Percentiles rank a stretch among this genome's conserved stretches.
Conservation (phyloP, 1,284 basidiomycete species). For the Melampsora occidentalis region DNA sequence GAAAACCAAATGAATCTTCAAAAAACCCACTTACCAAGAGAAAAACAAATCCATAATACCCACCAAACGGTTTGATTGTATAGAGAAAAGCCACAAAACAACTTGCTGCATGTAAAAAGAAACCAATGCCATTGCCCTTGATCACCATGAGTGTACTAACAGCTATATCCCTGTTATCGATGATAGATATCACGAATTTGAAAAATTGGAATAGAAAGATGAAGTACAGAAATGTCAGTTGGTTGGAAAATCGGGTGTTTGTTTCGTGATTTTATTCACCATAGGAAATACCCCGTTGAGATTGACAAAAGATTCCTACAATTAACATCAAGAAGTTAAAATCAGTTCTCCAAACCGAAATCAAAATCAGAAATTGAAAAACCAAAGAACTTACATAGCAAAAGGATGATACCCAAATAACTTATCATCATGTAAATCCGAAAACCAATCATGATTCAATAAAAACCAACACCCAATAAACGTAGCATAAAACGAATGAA, state of each 20-base stretch:
- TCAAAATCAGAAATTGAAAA: conserved; percentile 3
- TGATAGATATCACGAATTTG: neutral
- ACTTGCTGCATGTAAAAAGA: conserved; percentile 35
- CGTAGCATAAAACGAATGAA: conserved; percentile 41
- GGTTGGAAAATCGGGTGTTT: neutral
- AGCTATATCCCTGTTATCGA: conserved; percentile 22
- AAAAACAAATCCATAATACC: conserved; percentile 42
- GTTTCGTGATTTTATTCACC: neutral
- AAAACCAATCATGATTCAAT: conserved; percentile 8
- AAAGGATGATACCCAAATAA: conserved; percentile 37
- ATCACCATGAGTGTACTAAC: conserved; percentile 30
- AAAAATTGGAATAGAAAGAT: too few relatives aligned
- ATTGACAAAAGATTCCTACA: conserved; percentile 36
- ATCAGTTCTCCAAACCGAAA: neutral
- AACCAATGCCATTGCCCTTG: conserved; percentile 26
- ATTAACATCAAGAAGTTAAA: neutral
- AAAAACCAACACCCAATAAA: conserved; percentile 25
- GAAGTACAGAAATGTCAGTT: neutral
- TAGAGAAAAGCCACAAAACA: conserved; percentile 42
- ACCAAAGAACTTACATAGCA: conserved; percentile 20
- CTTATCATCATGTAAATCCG: conserved; percentile 30
- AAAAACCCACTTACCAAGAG: conserved; percentile 16
- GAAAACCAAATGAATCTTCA: too few relatives aligned
- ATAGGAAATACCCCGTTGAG: conserved; percentile 40
- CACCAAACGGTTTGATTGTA: conserved; percentile 37